Evolutionary conservation across 2,329 filamentous ascomycete species (phyloP).

Genomic region (Leptosphaerulina australis): DNA sequence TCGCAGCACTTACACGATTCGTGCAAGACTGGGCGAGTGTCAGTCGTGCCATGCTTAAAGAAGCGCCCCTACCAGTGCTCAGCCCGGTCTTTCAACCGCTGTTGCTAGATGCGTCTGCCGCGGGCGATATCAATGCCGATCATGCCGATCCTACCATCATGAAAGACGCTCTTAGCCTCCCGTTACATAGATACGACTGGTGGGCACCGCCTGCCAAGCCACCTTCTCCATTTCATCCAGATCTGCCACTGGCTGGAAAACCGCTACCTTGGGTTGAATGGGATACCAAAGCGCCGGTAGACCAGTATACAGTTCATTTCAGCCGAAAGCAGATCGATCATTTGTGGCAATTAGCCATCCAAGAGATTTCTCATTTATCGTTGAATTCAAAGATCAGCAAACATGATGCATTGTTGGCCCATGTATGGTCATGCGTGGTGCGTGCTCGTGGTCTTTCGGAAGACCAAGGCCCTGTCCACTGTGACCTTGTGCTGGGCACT

Average conservation of each 20-base stretch:
- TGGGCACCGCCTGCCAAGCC: slow-evolving; percentile 15
- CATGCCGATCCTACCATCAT: slow-evolving; percentile 2
- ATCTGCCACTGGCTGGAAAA: slow-evolving; percentile 5
- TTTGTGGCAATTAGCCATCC: neutral
- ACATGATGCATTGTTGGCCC: slow-evolving; percentile 19
- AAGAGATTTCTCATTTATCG: neutral
- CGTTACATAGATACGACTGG: slow-evolving; percentile 21
- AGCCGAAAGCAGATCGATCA: slow-evolving; percentile 6
- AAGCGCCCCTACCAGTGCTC: neutral
- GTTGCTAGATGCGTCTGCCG: neutral
- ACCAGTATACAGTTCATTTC: slow-evolving; percentile 15
- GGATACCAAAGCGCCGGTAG: slow-evolving; percentile 7
- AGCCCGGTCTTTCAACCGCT: neutral
- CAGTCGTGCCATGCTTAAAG: slow-evolving; percentile 5
- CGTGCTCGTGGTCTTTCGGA: slow-evolving; percentile 10
- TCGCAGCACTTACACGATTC: slow-evolving; percentile 10
- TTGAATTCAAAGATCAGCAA: slow-evolving; percentile 10
- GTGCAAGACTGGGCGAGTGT: slow-evolving; percentile 15
- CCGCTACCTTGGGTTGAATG: slow-evolving; percentile 16
- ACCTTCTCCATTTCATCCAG: slow-evolving; percentile 4
- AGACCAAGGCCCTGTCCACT: slow-evolving; percentile 13
- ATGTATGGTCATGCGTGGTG: slow-evolving; percentile 17
- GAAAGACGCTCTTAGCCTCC: neutral
- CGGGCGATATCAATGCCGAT: slow-evolving; percentile 2
- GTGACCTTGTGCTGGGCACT: slow-evolving; percentile 15